A percentile compares a stretch with the other conserved stretches of the same genome.
These are phyloP conservation scores for Antitrichia curtipendula DNA, from an alignment of 225 moss, liverwort and hornwort species.

Conservation along the genomic window DNA sequence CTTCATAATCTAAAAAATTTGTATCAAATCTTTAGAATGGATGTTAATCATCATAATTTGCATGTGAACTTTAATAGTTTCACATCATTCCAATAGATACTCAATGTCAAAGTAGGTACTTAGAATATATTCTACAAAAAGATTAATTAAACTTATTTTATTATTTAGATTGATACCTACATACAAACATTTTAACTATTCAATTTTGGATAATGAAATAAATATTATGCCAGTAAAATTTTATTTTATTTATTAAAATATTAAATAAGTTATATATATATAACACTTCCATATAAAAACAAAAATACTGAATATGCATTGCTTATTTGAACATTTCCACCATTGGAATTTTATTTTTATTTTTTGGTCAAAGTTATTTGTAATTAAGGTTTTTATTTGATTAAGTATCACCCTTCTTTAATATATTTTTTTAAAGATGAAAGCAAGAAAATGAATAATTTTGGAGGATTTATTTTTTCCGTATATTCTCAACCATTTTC, in stretches of 20 bases:
- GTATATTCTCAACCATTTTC: background rate
- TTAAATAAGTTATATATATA: too few relatives aligned
- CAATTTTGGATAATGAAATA: background rate
- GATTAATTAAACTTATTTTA: background rate
- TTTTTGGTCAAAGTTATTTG: background rate
- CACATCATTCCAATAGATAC: background rate
- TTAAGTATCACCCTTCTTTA: too few relatives aligned
- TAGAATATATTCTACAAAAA: background rate
- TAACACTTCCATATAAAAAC: background rate
- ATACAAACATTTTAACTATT: background rate
- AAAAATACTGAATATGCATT: background rate
- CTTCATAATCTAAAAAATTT: background rate
- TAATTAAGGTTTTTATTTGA: background rate
- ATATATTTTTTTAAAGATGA: background rate
- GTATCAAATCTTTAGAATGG: background rate
- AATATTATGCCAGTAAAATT: background rate
- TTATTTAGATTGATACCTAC: background rate
- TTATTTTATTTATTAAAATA: background rate
- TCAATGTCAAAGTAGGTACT: background rate
- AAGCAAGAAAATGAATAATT: too few relatives aligned
- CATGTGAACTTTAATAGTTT: background rate
- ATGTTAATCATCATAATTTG: background rate
- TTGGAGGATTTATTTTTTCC: background rate
- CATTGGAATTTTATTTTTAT: accelerated
- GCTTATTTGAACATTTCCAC: too few relatives aligned